These are phyloP conservation scores for Aureobasidium sp. DNA, from an alignment of 2,329 filamentous ascomycete genomes.

Conservation along the genomic window DNA sequence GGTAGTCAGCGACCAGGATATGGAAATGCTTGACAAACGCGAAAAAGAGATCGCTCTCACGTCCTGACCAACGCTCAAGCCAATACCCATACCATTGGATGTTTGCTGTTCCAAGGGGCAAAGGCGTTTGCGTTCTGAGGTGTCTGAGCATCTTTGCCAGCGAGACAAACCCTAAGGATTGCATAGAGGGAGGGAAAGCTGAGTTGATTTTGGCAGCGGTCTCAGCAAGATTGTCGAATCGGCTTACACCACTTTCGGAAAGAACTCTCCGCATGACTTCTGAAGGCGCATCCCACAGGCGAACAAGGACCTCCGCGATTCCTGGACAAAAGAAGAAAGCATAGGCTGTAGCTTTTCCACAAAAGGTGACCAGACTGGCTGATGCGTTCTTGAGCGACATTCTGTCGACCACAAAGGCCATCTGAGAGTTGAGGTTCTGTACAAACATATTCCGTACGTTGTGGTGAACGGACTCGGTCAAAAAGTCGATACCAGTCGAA, in stretches of 20 bases:
- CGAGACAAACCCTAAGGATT: constrained; percentile 55
- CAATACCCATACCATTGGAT: constrained; percentile 83
- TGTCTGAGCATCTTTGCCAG: constrained; percentile 53
- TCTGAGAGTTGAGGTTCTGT: constrained; percentile 73
- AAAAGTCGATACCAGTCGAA: constrained; percentile 58
- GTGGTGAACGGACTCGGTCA: constrained; percentile 72
- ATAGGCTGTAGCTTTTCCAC: constrained; percentile 84
- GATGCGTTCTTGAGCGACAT: constrained; percentile 72
- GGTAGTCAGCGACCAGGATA: constrained; percentile 63
- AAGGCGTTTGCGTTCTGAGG: constrained; percentile 58
- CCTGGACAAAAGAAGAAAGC: constrained; percentile 90
- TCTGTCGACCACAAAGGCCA: constrained; percentile 81
- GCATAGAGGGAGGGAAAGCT: constrained; percentile 62
- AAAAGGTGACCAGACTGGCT: constrained; percentile 66
- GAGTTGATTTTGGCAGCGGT: constrained; percentile 57
- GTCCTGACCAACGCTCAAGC: constrained; percentile 77
- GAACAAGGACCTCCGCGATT: constrained; percentile 73
- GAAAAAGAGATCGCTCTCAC: constrained; percentile 84
- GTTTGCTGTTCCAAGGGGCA: constrained; percentile 61
- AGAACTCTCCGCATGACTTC: constrained; percentile 65
- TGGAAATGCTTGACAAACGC: constrained; percentile 87
- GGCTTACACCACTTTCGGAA: constrained; percentile 57
- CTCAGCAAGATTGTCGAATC: constrained; percentile 43
- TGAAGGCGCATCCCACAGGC: constrained; percentile 68
- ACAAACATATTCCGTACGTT: constrained; percentile 84